A percentile compares a stretch with the other conserved stretches of the same genome.
phyloP scores from a whole-genome alignment of 1,284 basidiomycete species.

The Sporisorium iseilematis-ciliati region DNA sequence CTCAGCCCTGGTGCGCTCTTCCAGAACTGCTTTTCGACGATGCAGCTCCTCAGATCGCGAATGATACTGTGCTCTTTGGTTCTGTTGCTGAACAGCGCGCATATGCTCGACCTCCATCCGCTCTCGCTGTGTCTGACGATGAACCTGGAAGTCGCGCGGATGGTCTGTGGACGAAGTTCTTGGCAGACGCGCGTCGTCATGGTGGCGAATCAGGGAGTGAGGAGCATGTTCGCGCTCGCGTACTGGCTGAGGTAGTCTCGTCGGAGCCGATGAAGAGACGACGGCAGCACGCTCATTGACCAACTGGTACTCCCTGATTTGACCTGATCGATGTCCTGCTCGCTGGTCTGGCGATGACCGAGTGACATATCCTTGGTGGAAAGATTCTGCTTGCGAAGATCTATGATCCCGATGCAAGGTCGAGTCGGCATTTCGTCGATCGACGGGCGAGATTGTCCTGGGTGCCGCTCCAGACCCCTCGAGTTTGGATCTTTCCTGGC shows the following conservation, averaged over 20 bases:
- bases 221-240: background rate
- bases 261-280: background rate
- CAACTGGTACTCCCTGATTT: no score
- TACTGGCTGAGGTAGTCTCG: background rate
- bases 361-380: background rate
- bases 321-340: background rate
- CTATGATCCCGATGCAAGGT: constrained; percentile 1
- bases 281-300: background rate
- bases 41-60: background rate
- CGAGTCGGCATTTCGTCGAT: background rate
- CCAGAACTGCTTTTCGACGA: background rate
- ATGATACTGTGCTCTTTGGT: background rate
- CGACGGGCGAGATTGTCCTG: background rate
- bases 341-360: background rate
- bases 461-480: background rate
- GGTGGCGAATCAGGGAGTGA: background rate
- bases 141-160: background rate
- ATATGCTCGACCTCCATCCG: background rate
- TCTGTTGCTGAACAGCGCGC: background rate
- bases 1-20: background rate
- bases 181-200: background rate
- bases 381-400: background rate
- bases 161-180: background rate
- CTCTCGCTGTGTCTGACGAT: background rate
- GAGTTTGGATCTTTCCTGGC: background rate